Evolutionary conservation across 148 eudicot species (phyloP).

Genomic region (Rhododendron kiyosumense): DNA sequence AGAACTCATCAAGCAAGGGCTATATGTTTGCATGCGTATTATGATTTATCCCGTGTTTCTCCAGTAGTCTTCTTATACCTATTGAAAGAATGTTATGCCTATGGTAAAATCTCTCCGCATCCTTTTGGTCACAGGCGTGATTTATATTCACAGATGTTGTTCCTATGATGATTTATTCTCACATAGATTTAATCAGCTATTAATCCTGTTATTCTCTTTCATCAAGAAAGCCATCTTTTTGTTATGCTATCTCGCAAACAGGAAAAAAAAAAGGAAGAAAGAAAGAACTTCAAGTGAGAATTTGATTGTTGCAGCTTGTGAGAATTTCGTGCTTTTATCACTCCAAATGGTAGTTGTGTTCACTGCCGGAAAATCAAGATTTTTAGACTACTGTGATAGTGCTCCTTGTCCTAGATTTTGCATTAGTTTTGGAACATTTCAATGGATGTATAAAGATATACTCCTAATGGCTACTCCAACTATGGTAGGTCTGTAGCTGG

Average conservation of each 20-base stretch:
- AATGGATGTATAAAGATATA: not conserved
- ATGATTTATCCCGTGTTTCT: constrained; percentile 77
- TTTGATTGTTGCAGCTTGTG: not conserved
- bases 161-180: not conserved
- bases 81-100: constrained; percentile 68
- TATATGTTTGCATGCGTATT: constrained; percentile 60
- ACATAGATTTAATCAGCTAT: not conserved
- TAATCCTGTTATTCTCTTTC: not conserved
- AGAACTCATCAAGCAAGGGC: constrained; percentile 32
- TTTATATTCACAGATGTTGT: not conserved
- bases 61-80: constrained; percentile 82
- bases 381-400: not conserved
- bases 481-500: not conserved
- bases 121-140: not conserved
- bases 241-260: no score
- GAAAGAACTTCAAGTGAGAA: not conserved
- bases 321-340: not conserved
- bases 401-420: constrained; percentile 1
- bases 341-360: not conserved
- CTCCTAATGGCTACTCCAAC: not conserved
- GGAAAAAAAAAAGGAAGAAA: not conserved
- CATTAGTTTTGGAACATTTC: not conserved
- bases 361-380: not conserved
- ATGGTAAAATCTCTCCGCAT: constrained; percentile 39
- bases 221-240: not conserved